Evolutionary conservation across 257 asterid genomes (phyloP).

Genomic region (Pogostemon cablin): DNA sequence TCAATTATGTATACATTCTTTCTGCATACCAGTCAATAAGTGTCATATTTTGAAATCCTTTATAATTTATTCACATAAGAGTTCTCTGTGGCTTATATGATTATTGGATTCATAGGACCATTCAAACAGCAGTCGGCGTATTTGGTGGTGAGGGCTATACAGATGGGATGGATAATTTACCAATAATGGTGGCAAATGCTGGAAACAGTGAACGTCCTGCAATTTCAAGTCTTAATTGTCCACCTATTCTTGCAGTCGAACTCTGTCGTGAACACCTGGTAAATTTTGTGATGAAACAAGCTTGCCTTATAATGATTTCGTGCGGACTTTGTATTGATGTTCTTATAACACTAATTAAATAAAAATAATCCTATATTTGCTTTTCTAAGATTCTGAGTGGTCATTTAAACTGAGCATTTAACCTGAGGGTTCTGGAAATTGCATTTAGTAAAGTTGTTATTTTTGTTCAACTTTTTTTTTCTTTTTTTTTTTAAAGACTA

Average conservation of each 20-base stretch:
- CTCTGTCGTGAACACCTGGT: slow-evolving; percentile 98
- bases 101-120: slow-evolving; percentile 58
- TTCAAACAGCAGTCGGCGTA: slow-evolving; percentile 94
- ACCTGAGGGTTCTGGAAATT: too few species aligned
- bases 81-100: slow-evolving; percentile 20
- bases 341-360: neutral
- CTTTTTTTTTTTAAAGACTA: too few species aligned
- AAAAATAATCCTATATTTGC: too few species aligned
- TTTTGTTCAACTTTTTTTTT: too few species aligned
- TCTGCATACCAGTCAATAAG: slow-evolving; percentile 22
- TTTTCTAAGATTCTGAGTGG: too few species aligned
- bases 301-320: slow-evolving; percentile 17
- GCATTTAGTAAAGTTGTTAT: too few species aligned
- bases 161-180: slow-evolving; percentile 64
- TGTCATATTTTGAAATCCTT: slow-evolving; percentile 12
- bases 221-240: slow-evolving; percentile 76
- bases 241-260: slow-evolving; percentile 81
- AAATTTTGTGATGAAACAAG: slow-evolving; percentile 32
- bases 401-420: too few species aligned
- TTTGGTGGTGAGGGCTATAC: slow-evolving; percentile 82
- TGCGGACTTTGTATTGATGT: slow-evolving; percentile 4
- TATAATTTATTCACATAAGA: slow-evolving; percentile 9
- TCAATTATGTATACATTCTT: neutral
- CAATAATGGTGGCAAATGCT: slow-evolving; percentile 88
- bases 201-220: slow-evolving; percentile 80